Conservation (phyloP, 257 asterid genomes). For the Solanum piurae region DNA sequence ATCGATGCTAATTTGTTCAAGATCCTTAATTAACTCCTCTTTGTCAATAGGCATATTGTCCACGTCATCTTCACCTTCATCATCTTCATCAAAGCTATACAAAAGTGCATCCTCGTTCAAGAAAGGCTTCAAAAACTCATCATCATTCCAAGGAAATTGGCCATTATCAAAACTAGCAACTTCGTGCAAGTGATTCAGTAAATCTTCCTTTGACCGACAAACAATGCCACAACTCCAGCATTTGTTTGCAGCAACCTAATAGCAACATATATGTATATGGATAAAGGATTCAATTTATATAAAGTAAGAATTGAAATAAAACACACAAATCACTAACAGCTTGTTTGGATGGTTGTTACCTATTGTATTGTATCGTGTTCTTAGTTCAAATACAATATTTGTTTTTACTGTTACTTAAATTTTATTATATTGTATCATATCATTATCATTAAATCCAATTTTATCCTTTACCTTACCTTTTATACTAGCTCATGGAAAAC, state of each 20-base stretch:
- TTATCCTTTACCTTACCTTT: neutral
- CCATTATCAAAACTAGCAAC: constrained; percentile 12
- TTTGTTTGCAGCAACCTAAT: constrained; percentile 54
- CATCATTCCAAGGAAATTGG: constrained; percentile 65
- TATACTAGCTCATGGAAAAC: neutral
- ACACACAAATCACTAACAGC: neutral
- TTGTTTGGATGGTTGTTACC: neutral
- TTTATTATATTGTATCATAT: neutral
- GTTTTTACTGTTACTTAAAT: neutral
- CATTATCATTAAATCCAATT: neutral
- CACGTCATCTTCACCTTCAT: constrained; percentile 41
- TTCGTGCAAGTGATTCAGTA: constrained; percentile 51
- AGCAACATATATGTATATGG: neutral
- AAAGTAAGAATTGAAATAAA: neutral
- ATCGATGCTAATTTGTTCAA: constrained; percentile 33
- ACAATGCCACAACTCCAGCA: constrained; percentile 57
- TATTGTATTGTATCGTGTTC: neutral
- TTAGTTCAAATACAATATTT: neutral
- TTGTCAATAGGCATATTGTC: constrained; percentile 22
- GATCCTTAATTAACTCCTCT: constrained; percentile 32
- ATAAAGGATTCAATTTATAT: neutral
- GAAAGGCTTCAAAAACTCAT: constrained; percentile 58
- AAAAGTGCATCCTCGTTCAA: constrained; percentile 75
- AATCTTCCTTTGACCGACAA: constrained; percentile 34
- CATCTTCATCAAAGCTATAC: constrained; percentile 63